Base-by-base conservation (phyloP, 352 stramenopile species). In the Blastocystis sp. region DNA sequence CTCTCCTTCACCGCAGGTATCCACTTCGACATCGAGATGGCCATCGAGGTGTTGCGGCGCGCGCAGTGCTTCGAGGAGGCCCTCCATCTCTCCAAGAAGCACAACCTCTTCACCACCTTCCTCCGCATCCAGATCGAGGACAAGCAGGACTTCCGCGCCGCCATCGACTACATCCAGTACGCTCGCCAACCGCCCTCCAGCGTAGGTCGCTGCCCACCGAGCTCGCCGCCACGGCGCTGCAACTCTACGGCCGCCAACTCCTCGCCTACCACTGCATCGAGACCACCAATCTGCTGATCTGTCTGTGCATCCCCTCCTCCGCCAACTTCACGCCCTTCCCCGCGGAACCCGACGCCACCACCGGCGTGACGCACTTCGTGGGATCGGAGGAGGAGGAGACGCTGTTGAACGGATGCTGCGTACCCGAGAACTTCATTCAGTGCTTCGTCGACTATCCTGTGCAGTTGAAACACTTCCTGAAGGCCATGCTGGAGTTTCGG, bases 51-150 rank as follows among this genome's bases (percentile, higher is more conserved):
- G 48, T 74, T 97, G 71, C 95, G 94, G 90, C 94, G 95, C 87
- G 95, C 95, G 17, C 82, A 80, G 82, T 97, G 97, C 90, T 94
- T 92, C 28, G 93, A 95, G 60, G 94, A 96, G 81, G 95, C 94
- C 40, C 89, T 97, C 43, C 93, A 93, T 60, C 90, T 97, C 60
- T 94, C 94, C 34, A 95, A 93, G 84, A 96, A 96, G 7, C 43
- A 70, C 87, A 91, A 94, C 69, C 93, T 96, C 74, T 93, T 96
- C 90, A 95, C 92, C 64, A 95, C 93, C 92, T 97, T 96, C 89
- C 89, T 97, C 59, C 94, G 95, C 81, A 96, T 98, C 76, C 94
- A 97, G 84, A 91, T 97, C 9, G 94, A 96, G 52, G 95, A 96
- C 63, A 92, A 94, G 38, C 78, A 90, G 38, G 92, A 95, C 43